These are phyloP conservation scores for Stylosanthes scabra DNA, from an alignment of 331 rosid genomes.

Conservation along the genomic window DNA sequence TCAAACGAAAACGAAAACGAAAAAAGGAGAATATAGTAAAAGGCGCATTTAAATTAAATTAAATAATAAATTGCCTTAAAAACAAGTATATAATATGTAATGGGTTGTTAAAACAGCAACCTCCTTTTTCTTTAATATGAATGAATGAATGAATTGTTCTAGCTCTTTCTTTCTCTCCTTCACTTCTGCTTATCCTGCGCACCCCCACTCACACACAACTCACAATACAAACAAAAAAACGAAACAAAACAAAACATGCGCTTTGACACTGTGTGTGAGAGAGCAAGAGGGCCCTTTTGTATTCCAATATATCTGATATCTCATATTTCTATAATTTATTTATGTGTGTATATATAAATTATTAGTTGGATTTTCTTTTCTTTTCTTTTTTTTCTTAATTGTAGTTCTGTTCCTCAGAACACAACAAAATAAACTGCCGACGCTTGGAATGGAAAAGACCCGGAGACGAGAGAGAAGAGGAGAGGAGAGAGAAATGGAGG, in stretches of 20 bases:
- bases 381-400: slow-evolving; percentile 24
- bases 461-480: background rate
- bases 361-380: background rate
- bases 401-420: slow-evolving; percentile 45
- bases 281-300: slow-evolving; percentile 34
- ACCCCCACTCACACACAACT: slow-evolving; percentile 42
- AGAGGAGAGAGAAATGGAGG: slow-evolving; percentile 1
- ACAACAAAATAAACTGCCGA: slow-evolving; percentile 59
- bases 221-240: slow-evolving; percentile 46
- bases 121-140: background rate
- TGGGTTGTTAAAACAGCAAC: slow-evolving; percentile 31
- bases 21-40: background rate
- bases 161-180: background rate
- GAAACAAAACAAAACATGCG: slow-evolving; percentile 44
- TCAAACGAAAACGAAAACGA: background rate
- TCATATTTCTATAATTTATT: background rate
- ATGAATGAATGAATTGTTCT: background rate
- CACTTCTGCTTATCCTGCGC: slow-evolving; percentile 54
- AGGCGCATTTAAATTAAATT: slow-evolving; percentile 32
- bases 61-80: slow-evolving; percentile 11
- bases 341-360: background rate
- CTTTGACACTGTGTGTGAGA: slow-evolving; percentile 39
- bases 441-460: slow-evolving; percentile 27
- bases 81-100: background rate
- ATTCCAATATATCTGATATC: background rate